phyloP scores from a whole-genome alignment of 164 flowering plant genomes.

The Kingdonia uniflora region DNA sequence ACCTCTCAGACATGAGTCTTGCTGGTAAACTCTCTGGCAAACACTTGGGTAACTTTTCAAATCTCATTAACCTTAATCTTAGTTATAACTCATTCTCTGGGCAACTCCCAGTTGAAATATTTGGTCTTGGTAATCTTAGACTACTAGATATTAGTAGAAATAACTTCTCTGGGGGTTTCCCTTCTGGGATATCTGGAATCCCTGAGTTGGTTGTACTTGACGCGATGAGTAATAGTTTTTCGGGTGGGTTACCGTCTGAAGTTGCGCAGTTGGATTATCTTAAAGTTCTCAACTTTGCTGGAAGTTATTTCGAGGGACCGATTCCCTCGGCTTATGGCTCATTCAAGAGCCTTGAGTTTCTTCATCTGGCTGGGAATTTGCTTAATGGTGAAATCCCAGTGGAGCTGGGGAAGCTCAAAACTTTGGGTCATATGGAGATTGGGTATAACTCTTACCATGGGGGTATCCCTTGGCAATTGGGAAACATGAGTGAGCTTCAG shows the following conservation, averaged over 20 bases:
- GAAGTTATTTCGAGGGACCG: conserved; percentile 83
- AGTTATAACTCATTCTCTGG: conserved; percentile 74
- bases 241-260: conserved; percentile 60
- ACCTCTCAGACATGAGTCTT: conserved; percentile 56
- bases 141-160: conserved; percentile 80
- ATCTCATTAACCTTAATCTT: conserved; percentile 58
- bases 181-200: conserved; percentile 38
- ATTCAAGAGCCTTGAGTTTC: conserved; percentile 61
- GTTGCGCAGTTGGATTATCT: conserved; percentile 42
- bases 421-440: conserved; percentile 80
- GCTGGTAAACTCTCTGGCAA: conserved; percentile 52
- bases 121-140: conserved; percentile 45
- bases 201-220: conserved; percentile 43
- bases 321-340: conserved; percentile 68
- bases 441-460: conserved; percentile 81
- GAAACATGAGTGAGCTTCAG: conserved; percentile 63
- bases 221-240: conserved; percentile 90
- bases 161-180: conserved; percentile 64
- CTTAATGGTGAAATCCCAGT: conserved; percentile 55
- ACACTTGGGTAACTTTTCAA: conserved; percentile 33
- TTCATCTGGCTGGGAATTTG: conserved; percentile 82
- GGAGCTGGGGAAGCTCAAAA: conserved; percentile 53
- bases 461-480: conserved; percentile 65
- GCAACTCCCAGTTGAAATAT: conserved; percentile 47
- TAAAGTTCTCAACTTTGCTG: conserved; percentile 75